A percentile compares a stretch with the other conserved stretches of the same genome.
Evolutionary conservation across 257 asterid genomes (phyloP).

Genomic region (Salvia hispanica): DNA sequence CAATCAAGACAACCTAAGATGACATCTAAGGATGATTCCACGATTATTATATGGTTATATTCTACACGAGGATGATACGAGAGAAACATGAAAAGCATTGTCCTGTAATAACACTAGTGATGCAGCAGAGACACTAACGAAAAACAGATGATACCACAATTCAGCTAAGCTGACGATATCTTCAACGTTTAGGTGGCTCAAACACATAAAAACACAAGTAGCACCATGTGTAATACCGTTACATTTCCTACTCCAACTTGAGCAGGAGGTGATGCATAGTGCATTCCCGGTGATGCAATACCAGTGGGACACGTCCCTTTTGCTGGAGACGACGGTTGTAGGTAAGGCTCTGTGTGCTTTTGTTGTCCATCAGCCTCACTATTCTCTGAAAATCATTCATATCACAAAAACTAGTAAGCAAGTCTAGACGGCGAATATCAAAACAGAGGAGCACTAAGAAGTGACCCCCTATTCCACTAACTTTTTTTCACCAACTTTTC

Average conservation of each 20-base stretch:
- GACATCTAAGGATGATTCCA: conserved; percentile 12
- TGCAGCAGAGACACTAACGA: conserved; percentile 4
- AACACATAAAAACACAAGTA: conserved; percentile 15
- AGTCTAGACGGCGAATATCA: conserved; percentile 13
- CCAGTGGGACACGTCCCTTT: conserved; percentile 59
- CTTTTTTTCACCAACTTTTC: too few relatives aligned
- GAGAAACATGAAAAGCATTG: background rate
- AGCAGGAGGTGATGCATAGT: conserved; percentile 51
- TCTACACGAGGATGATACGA: conserved; percentile 11
- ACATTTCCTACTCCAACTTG: conserved; percentile 75
- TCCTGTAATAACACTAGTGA: conserved; percentile 7
- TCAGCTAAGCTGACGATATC: conserved; percentile 1
- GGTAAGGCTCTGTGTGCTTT: conserved; percentile 50
- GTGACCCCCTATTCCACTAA: too few relatives aligned
- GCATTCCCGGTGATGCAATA: conserved; percentile 57
- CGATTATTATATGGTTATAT: conserved; percentile 9
- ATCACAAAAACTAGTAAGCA: conserved; percentile 13
- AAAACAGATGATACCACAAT: conserved; percentile 14
- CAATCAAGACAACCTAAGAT: conserved; percentile 21
- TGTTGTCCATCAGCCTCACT: conserved; percentile 71
- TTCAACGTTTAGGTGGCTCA: background rate
- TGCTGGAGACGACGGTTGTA: conserved; percentile 58
- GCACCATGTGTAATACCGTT: conserved; percentile 44
- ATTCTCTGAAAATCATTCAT: conserved; percentile 49
- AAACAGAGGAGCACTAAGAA: background rate